phyloP scores from a whole-genome alignment of 148 eudicot genomes.

The Amaranthus palmeri region DNA sequence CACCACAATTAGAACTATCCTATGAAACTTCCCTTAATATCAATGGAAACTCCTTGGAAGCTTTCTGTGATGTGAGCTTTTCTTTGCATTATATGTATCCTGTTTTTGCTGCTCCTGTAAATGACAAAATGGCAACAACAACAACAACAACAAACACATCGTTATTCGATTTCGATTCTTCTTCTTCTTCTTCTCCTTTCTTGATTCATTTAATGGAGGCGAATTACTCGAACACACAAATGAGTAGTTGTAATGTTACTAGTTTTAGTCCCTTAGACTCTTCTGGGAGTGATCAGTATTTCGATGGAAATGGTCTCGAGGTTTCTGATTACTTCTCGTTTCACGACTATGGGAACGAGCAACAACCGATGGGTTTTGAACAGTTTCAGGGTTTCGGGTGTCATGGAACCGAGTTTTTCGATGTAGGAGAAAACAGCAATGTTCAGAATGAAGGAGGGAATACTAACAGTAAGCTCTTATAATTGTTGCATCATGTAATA shows the following conservation, averaged over 20 bases:
- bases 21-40: constrained; percentile 36
- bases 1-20: constrained; percentile 20
- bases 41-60: constrained; percentile 41
- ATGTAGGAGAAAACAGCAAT: constrained; percentile 27
- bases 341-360: constrained; percentile 20
- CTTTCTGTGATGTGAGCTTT: constrained; percentile 3
- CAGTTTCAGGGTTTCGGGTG: constrained; percentile 27
- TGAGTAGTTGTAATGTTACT: constrained; percentile 13
- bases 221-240: constrained; percentile 9
- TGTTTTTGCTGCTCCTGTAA: constrained; percentile 2
- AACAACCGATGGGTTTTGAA: constrained; percentile 21
- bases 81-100: constrained; percentile 17
- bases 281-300: constrained; percentile 33
- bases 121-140: constrained; percentile 14
- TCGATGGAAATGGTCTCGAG: constrained; percentile 31
- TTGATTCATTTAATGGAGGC: background rate
- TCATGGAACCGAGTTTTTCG: constrained; percentile 14
- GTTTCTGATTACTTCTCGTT: constrained; percentile 37
- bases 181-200: background rate
- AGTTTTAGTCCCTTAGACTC: constrained; percentile 31
- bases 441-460: constrained; percentile 26
- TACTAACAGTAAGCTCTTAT: constrained; percentile 20
- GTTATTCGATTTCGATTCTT: background rate
- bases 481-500: background rate
- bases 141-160: background rate